Conservation (phyloP, 2,329 filamentous ascomycete species). For the Raffaelea albimanens region DNA sequence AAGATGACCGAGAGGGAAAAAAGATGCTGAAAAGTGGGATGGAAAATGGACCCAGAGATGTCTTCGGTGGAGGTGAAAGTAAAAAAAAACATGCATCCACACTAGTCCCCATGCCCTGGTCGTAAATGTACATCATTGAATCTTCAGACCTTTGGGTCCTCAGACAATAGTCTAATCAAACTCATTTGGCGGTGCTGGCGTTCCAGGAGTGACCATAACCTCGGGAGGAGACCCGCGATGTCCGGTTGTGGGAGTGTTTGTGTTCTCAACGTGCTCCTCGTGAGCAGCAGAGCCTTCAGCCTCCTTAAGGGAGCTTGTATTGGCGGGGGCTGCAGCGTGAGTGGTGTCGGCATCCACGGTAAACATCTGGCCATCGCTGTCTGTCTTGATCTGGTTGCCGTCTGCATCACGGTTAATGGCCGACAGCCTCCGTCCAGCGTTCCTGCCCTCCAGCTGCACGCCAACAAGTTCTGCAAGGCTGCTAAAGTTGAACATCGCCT, state of each 20-base stretch:
- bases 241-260: background rate
- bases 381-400: constrained; percentile 2
- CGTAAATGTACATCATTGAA: no score
- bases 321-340: constrained; percentile 11
- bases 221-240: constrained; percentile 23
- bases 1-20: no score
- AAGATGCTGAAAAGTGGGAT: no score
- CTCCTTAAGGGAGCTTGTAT: constrained; percentile 15
- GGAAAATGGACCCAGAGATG: no score
- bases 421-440: constrained; percentile 25
- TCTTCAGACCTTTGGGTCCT: background rate
- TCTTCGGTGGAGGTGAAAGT: no score
- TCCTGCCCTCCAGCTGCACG: constrained; percentile 43
- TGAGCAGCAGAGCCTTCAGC: constrained; percentile 23
- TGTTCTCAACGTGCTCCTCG: constrained; percentile 24
- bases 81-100: no score
- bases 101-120: no score
- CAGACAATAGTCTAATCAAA: constrained; percentile 4
- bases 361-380: background rate
- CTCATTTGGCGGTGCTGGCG: constrained; percentile 25
- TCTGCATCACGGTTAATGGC: constrained; percentile 17
- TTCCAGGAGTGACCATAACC: constrained; percentile 40
- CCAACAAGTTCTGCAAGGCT: constrained; percentile 81
- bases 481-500: constrained; percentile 86
- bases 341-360: background rate